These are phyloP conservation scores for Gillenia trifoliata DNA, from an alignment of 306 rosid genomes.

Conservation along the genomic window DNA sequence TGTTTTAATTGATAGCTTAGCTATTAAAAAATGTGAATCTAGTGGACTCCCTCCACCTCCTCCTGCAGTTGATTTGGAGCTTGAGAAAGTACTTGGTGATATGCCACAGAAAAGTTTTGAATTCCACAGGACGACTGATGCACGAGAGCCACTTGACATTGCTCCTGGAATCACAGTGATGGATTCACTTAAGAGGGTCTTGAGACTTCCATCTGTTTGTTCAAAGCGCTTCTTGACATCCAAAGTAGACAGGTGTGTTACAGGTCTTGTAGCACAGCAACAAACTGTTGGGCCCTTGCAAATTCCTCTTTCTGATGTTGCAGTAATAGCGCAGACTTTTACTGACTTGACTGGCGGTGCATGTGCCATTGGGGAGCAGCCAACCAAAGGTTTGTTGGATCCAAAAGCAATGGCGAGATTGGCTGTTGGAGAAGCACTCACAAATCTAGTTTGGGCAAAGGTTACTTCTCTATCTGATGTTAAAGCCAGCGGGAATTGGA, in stretches of 20 bases:
- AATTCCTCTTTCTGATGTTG: conserved; percentile 83
- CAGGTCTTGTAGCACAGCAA: conserved; percentile 88
- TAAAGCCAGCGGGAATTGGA: conserved; percentile 94
- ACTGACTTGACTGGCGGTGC: conserved; percentile 77
- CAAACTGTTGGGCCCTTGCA: conserved; percentile 93
- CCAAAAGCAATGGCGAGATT: conserved; percentile 96
- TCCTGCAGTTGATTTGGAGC: conserved; percentile 84
- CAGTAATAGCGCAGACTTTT: conserved; percentile 76
- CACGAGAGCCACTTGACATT: conserved; percentile 66
- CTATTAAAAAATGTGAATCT: conserved; percentile 37
- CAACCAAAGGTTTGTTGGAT: conserved; percentile 76
- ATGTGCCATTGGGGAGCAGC: conserved; percentile 89
- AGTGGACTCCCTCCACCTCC: conserved; percentile 61
- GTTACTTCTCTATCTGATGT: conserved; percentile 81
- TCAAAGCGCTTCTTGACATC: conserved; percentile 75
- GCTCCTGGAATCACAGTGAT: conserved; percentile 60
- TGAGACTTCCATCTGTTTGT: conserved; percentile 81
- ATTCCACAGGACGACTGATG: conserved; percentile 47
- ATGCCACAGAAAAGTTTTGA: conserved; percentile 80
- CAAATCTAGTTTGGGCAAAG: conserved; percentile 94
- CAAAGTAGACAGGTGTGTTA: conserved; percentile 81
- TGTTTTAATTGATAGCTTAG: conserved; percentile 65
- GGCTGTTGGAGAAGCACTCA: conserved; percentile 92
- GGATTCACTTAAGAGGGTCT: conserved; percentile 70
- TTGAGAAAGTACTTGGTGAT: conserved; percentile 89